These are phyloP conservation scores for Russula sp. DNA, from an alignment of 768 basidiomycete species.

Conservation along the genomic window DNA sequence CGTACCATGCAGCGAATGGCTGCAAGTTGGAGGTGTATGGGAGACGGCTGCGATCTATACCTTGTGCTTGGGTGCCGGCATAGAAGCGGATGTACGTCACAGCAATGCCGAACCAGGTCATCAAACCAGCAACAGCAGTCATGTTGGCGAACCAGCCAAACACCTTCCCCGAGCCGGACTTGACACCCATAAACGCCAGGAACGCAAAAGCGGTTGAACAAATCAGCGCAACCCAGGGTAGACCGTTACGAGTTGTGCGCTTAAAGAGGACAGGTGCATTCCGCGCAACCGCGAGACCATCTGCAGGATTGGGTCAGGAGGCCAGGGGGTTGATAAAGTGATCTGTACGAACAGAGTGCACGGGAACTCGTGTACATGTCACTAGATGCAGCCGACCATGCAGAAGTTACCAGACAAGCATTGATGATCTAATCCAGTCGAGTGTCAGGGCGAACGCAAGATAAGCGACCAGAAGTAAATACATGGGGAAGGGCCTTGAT, in stretches of 20 bases:
- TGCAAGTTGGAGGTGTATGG: conserved; percentile 67
- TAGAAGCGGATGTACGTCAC: conserved; percentile 66
- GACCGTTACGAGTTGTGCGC: conserved; percentile 55
- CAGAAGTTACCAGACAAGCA: conserved; percentile 77
- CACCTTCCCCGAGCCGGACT: conserved; percentile 57
- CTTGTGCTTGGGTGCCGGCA: conserved; percentile 71
- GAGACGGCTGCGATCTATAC: conserved; percentile 60
- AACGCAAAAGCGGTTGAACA: conserved; percentile 56
- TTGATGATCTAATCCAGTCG: conserved; percentile 57
- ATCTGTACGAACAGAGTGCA: conserved; percentile 52
- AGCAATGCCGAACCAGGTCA: conserved; percentile 47
- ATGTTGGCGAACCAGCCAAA: conserved; percentile 72
- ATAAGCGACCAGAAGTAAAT: conserved; percentile 28
- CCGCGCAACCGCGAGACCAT: conserved; percentile 72
- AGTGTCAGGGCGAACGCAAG: neutral
- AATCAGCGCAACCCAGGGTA: conserved; percentile 68
- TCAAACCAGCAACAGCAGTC: conserved; percentile 43
- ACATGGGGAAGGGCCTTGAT: conserved; percentile 81
- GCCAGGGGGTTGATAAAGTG: neutral
- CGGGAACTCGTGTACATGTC: conserved; percentile 88
- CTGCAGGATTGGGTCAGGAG: conserved; percentile 34
- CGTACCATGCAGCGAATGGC: conserved; percentile 66
- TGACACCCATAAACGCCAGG: conserved; percentile 80
- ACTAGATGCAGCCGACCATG: conserved; percentile 88
- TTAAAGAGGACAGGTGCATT: conserved; percentile 82